A percentile compares a stretch with the other conserved stretches of the same genome.
phyloP scores from a whole-genome alignment of 1,284 basidiomycete species.

The Melanopsichium pennsylvanicum region DNA sequence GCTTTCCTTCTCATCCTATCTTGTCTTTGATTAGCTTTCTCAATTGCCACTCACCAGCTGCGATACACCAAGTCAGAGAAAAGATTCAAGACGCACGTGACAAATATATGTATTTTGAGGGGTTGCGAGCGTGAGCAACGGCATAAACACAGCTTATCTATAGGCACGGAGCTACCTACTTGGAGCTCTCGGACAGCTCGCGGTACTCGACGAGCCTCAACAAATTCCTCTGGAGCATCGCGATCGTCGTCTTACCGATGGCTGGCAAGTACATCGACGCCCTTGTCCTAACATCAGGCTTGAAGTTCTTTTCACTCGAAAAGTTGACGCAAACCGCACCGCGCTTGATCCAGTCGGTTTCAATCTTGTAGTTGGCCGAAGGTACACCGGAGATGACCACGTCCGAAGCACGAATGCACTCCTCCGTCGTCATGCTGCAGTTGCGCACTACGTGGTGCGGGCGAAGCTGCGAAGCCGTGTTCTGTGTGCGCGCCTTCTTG shows the following conservation, averaged over 20 bases:
- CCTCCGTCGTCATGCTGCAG: constrained; percentile 44
- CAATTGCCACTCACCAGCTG: no score
- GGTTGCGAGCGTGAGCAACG: neutral
- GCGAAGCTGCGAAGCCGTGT: constrained; percentile 54
- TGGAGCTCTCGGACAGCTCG: constrained; percentile 29
- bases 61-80: no score
- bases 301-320: constrained; percentile 95
- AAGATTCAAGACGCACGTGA: neutral
- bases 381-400: constrained; percentile 63
- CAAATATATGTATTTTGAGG: constrained; percentile 18
- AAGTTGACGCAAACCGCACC: constrained; percentile 94
- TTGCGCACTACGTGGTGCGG: constrained; percentile 78
- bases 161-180: no score
- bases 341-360: constrained; percentile 86
- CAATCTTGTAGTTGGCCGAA: constrained; percentile 83
- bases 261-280: constrained; percentile 71
- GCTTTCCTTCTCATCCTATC: no score
- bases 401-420: constrained; percentile 57
- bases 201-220: constrained; percentile 66
- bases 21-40: no score
- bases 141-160: neutral
- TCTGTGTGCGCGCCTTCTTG: constrained; percentile 71
- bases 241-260: constrained; percentile 94
- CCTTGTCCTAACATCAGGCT: constrained; percentile 88
- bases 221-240: constrained; percentile 95